Evolutionary conservation across 352 stramenopile species (phyloP).

Genomic region (Phytophthora sp.): DNA sequence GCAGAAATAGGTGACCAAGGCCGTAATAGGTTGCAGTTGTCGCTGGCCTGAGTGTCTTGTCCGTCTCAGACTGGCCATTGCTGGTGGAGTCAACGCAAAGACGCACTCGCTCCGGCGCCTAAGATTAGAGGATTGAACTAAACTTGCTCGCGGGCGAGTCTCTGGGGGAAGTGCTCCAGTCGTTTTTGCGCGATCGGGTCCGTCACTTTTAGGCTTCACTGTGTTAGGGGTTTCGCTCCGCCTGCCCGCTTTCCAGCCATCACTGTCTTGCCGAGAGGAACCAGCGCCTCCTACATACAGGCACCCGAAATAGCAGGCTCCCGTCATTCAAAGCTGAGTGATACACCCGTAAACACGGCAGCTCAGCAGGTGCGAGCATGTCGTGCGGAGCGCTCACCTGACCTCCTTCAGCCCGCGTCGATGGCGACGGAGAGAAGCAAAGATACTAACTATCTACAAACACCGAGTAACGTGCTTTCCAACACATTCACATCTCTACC

Average conservation of each 20-base stretch:
- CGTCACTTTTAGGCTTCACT: neutral
- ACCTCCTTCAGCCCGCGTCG: no score
- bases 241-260: neutral
- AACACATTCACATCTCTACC: no score
- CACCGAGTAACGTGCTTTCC: no score
- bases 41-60: conserved; percentile 1
- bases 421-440: no score
- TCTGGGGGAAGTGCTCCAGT: neutral
- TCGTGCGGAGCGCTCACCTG: no score
- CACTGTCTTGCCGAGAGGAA: neutral
- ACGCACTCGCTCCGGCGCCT: neutral
- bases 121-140: conserved; percentile 10
- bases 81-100: neutral
- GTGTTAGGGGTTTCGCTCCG: neutral
- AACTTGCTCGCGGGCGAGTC: neutral
- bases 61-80: neutral
- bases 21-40: neutral
- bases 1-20: conserved; percentile 21
- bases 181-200: neutral
- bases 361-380: no score
- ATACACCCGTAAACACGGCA: no score
- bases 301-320: no score
- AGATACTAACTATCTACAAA: no score
- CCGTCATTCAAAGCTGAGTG: no score
- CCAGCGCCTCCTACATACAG: no score